A percentile compares a stretch with the other conserved stretches of the same genome.
Evolutionary conservation across 2,329 filamentous ascomycete species (phyloP).

Genomic region (Fusarium annulatum): DNA sequence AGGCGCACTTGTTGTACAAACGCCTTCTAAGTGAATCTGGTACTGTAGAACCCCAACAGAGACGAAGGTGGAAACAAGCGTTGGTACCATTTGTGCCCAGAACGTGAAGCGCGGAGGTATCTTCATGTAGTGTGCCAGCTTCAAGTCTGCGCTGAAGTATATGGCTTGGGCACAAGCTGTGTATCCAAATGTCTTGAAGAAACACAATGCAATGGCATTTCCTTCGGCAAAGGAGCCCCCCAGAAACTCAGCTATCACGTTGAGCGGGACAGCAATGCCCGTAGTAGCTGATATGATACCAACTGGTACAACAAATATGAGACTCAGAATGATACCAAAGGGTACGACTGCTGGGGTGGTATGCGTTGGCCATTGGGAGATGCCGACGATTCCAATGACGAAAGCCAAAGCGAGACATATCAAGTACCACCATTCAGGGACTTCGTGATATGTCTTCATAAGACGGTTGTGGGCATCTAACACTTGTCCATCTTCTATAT

Average conservation of each 20-base stretch:
- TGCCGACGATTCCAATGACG: constrained; percentile 49
- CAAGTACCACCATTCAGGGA: constrained; percentile 61
- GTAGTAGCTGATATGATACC: constrained; percentile 59
- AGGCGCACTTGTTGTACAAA: constrained; percentile 53
- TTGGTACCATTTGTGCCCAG: constrained; percentile 50
- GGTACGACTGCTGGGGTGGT: constrained; percentile 57
- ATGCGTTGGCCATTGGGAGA: constrained; percentile 56
- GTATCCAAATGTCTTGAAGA: constrained; percentile 58
- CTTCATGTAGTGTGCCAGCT: constrained; percentile 60
- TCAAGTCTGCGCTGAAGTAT: constrained; percentile 51
- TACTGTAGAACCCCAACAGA: constrained; percentile 52
- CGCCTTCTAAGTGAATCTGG: constrained; percentile 50
- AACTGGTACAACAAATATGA: constrained; percentile 57
- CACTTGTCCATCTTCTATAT: constrained; percentile 34
- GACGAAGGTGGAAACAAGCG: constrained; percentile 49
- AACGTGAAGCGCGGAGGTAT: constrained; percentile 52
- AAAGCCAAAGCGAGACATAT: constrained; percentile 47
- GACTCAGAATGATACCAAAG: constrained; percentile 54
- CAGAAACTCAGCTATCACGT: constrained; percentile 61
- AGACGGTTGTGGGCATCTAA: constrained; percentile 58
- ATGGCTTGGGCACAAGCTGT: constrained; percentile 51
- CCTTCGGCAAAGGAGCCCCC: constrained; percentile 57
- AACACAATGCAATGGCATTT: constrained; percentile 59
- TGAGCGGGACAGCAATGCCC: constrained; percentile 54
- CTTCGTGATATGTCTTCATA: constrained; percentile 60